Evolutionary conservation across 495 filamentous ascomycete genomes (phyloP), one percentile per base, ranked within the genome.

Genomic region (Penicillium herquei): DNA sequence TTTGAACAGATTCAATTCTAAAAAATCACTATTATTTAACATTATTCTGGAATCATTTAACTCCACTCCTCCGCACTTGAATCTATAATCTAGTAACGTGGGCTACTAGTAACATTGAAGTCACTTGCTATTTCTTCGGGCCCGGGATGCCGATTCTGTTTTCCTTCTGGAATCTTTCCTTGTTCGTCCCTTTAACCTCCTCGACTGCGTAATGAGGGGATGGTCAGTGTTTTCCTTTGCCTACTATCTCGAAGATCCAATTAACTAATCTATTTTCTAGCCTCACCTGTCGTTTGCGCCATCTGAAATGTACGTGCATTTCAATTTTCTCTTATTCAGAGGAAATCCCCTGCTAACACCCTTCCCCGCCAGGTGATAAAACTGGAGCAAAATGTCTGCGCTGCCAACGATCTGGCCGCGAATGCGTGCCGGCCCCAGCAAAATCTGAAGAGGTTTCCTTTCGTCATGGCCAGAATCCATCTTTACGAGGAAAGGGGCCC

Each of bases 231-330:
- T 26, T 26, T 26, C 26, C 9, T 12, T 13, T 16, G 7, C 4
- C 4, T 8, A 35, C 26, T 39, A 8, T 41, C 18, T 16, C n/a
- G 8, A 9, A 12, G n/a, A 13, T 17, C 14, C 10, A 9, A 8
- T 54, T 61, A 41, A 55, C 43, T 49, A 49, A 48, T 14, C 2
- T 11, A 14, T 50, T 52, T 41, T 21, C 21, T 55, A 76, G 73
- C 68, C 73, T 76, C 56, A 76, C 73, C 30, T 76, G 73, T 64
- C 73, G 73, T 63, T 61, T 73, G 65, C 73, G 73, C 69, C 73
- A 76, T 71, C 60, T 76, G 59, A 76, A 74, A 74, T 76, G 73
- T 76, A 64, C 42, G 54, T 51, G 35, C 17, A 33, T 45, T 53
- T 0, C 3, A 1, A 10, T 16, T 14, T 52, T 35, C 7, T 43